phyloP scores from a whole-genome alignment of 768 basidiomycete genomes.

The Macrolepiota fuliginosa region DNA sequence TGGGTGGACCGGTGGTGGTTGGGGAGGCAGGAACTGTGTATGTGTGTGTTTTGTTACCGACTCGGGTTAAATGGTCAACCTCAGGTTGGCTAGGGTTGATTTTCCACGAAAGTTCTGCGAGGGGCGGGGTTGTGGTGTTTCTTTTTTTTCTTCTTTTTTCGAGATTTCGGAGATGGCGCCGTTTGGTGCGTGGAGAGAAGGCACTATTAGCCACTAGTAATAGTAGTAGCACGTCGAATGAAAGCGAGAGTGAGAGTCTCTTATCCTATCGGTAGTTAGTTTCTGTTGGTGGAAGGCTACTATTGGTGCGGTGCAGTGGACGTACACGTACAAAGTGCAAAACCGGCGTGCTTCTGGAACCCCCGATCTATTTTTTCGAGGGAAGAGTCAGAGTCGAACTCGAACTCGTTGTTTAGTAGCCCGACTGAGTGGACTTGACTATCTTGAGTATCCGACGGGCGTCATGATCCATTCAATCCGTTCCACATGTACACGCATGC shows the following conservation, averaged over 20 bases:
- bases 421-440: too few species aligned
- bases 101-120: too few species aligned
- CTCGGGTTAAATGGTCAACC: not conserved
- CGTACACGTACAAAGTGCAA: slow-evolving; percentile 7
- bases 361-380: not conserved
- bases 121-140: too few species aligned
- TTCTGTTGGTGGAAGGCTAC: not conserved
- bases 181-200: not conserved
- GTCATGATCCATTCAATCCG: too few species aligned
- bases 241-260: not conserved
- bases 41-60: not conserved
- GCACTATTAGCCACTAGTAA: not conserved
- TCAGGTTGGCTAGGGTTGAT: not conserved
- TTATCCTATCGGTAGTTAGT: not conserved
- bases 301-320: not conserved
- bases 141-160: too few species aligned
- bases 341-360: not conserved
- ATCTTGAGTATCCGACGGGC: too few species aligned
- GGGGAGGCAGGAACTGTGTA: too few species aligned
- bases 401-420: too few species aligned
- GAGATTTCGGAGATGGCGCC: too few species aligned
- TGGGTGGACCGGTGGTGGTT: too few species aligned
- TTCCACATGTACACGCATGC: too few species aligned
- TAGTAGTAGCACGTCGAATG: not conserved
- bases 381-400: not conserved